phyloP scores from a whole-genome alignment of 768 basidiomycete species.

The Xanthoconium purpureum region DNA sequence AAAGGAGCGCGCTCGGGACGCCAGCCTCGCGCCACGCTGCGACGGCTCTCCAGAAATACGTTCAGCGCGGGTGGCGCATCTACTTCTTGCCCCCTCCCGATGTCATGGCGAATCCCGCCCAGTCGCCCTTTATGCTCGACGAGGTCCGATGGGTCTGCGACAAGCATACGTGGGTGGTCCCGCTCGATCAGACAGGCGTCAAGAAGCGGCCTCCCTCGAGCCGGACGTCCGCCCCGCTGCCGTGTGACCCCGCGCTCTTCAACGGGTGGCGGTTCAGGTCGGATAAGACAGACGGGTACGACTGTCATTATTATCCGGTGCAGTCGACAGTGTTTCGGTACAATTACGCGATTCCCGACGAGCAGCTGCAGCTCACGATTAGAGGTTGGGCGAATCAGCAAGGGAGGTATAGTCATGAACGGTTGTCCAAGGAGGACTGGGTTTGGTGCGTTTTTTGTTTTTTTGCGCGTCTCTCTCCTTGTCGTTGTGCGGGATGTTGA shows the following conservation, averaged over 20 bases:
- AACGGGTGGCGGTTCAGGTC: conserved; percentile 18
- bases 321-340: conserved; percentile 26
- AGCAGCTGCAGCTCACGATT: background rate
- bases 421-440: conserved; percentile 13
- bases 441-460: conserved; percentile 15
- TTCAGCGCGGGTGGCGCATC: conserved; percentile 33
- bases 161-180: conserved; percentile 3
- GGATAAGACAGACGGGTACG: background rate
- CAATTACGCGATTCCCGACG: conserved; percentile 20
- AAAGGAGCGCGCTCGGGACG: conserved; percentile 27
- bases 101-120: background rate
- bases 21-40: background rate
- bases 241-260: background rate
- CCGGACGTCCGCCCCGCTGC: background rate
- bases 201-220: background rate
- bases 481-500: background rate
- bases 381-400: conserved; percentile 10
- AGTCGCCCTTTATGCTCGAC: conserved; percentile 13
- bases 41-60: conserved; percentile 33
- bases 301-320: conserved; percentile 1
- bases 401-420: background rate
- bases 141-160: conserved; percentile 33
- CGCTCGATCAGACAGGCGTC: background rate
- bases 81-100: conserved; percentile 4
- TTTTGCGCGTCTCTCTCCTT: background rate